Conservation (phyloP, 2,329 filamentous ascomycete species). For the Myriosclerotinia curreyana region DNA sequence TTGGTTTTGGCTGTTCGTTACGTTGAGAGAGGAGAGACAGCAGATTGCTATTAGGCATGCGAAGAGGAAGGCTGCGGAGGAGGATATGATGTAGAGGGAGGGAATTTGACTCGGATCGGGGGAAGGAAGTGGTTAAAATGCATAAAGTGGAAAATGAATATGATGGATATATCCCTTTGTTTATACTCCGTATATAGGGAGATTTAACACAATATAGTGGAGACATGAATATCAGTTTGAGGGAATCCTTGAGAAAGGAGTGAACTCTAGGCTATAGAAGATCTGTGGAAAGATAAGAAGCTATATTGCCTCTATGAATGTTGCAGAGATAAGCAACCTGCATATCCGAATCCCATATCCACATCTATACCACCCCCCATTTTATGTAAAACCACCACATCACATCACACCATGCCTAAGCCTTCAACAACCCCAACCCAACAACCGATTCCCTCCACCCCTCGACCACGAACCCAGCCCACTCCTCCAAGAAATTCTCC, state of each 20-base stretch:
- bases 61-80: conserved; percentile 40
- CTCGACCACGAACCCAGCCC: conserved; percentile 38
- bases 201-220: neutral
- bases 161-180: no score
- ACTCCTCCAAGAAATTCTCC: conserved; percentile 38
- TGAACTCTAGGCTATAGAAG: neutral
- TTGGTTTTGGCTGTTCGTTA: conserved; percentile 85
- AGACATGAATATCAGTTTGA: conserved; percentile 10
- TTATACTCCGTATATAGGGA: neutral
- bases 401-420: neutral
- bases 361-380: neutral
- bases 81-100: conserved; percentile 35
- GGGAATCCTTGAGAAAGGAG: neutral
- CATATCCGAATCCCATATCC: no score
- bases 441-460: conserved; percentile 38
- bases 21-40: conserved; percentile 61
- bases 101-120: neutral
- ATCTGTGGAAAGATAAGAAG: neutral
- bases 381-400: neutral
- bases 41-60: conserved; percentile 38
- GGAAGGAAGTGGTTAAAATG: no score
- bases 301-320: neutral
- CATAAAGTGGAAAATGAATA: no score
- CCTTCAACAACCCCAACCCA: conserved; percentile 34
- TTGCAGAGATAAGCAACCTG: neutral